Percentiles rank a stretch among this genome's conserved stretches.
Conservation (phyloP, 2,329 filamentous ascomycete genomes). For the Calonectria ilicicola region DNA sequence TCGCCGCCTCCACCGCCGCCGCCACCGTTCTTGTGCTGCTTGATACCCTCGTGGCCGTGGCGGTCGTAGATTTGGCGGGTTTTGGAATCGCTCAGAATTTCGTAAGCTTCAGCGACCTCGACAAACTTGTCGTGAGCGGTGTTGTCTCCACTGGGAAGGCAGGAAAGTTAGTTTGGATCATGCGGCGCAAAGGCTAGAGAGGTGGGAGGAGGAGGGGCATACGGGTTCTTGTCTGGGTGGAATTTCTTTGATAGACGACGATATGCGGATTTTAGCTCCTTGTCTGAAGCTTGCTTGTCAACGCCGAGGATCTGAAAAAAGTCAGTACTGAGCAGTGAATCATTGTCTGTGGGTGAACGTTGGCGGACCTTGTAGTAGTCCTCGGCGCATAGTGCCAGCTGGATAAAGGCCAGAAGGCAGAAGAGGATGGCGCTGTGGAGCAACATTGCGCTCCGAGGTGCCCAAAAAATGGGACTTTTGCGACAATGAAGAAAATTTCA, state of each 20-base stretch:
- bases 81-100: conserved; percentile 84
- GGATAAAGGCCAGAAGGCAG: conserved; percentile 65
- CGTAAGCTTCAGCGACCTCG: conserved; percentile 94
- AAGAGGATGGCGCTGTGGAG: conserved; percentile 61
- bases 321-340: conserved; percentile 10
- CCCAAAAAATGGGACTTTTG: conserved; percentile 28
- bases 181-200: neutral
- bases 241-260: conserved; percentile 92
- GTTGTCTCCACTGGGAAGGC: conserved; percentile 73
- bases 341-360: neutral
- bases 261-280: conserved; percentile 94
- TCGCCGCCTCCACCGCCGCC: conserved; percentile 74
- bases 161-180: neutral
- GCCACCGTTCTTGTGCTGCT: conserved; percentile 81
- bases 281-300: conserved; percentile 81
- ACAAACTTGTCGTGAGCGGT: conserved; percentile 92
- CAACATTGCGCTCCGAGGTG: conserved; percentile 59
- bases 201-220: conserved; percentile 51
- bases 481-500: neutral
- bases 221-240: conserved; percentile 99
- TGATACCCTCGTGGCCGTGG: conserved; percentile 90
- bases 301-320: conserved; percentile 78
- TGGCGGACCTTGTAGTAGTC: conserved; percentile 81
- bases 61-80: conserved; percentile 92
- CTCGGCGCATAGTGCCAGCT: conserved; percentile 69